phyloP scores from a whole-genome alignment of 2,329 filamentous ascomycete species.

The Aspergillus floridensis region DNA sequence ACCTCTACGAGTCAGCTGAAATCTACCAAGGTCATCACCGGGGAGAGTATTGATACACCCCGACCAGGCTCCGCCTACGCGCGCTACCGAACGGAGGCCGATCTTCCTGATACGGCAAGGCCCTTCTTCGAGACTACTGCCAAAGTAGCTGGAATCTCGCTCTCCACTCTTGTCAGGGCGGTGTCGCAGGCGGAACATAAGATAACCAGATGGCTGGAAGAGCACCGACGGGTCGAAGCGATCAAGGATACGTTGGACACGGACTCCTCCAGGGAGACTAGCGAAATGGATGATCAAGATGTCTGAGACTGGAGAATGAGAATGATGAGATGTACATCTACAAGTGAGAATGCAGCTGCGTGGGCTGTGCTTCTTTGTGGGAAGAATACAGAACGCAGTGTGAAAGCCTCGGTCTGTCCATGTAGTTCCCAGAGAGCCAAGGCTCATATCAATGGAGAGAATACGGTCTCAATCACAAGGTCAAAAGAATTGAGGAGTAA shows the following conservation, averaged over 20 bases:
- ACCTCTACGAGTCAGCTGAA: conserved; percentile 45
- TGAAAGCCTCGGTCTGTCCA: background rate
- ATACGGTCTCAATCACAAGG: background rate
- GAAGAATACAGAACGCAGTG: background rate
- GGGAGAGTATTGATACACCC: conserved; percentile 34
- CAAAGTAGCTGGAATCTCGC: conserved; percentile 48
- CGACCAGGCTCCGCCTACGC: conserved; percentile 53
- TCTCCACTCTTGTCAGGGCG: conserved; percentile 51
- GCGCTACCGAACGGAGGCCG: conserved; percentile 47
- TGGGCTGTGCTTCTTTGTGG: background rate
- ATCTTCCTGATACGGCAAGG: conserved; percentile 47
- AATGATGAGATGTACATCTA: background rate
- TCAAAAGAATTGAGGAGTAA: background rate
- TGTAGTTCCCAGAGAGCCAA: background rate
- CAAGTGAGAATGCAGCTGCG: background rate
- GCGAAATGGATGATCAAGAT: conserved; percentile 11
- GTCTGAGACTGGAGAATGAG: conserved; percentile 1
- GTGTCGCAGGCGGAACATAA: conserved; percentile 51
- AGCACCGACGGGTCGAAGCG: conserved; percentile 32
- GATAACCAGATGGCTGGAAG: conserved; percentile 40
- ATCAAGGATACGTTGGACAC: conserved; percentile 20
- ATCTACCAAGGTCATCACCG: conserved; percentile 37
- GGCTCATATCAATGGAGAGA: background rate
- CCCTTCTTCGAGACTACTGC: conserved; percentile 54
- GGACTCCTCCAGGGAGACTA: conserved; percentile 16